Conservation (phyloP, 106 monocot species). For the Dactylorhiza incarnata region DNA sequence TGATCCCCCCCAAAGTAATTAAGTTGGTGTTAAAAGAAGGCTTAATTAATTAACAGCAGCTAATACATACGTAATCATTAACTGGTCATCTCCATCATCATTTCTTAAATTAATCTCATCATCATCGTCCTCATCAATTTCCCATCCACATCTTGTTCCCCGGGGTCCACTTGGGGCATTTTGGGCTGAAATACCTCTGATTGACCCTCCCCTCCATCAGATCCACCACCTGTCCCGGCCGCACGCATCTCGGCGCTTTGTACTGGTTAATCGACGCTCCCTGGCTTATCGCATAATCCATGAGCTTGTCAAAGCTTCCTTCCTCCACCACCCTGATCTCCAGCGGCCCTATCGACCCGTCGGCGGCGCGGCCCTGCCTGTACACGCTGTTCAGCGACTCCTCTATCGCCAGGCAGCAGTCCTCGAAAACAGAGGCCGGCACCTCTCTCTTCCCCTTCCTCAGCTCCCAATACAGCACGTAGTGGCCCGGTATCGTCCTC, state of each 20-base stretch:
- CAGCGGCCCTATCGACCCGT: slow-evolving; percentile 73
- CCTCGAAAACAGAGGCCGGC: slow-evolving; percentile 64
- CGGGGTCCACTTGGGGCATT: slow-evolving; percentile 63
- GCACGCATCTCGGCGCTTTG: slow-evolving; percentile 81
- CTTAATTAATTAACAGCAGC: too few relatives aligned
- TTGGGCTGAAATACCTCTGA: slow-evolving; percentile 62
- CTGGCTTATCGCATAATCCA: slow-evolving; percentile 68
- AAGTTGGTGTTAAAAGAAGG: too few relatives aligned
- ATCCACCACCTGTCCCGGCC: slow-evolving; percentile 33
- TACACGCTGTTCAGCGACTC: slow-evolving; percentile 85
- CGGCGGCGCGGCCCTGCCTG: slow-evolving; percentile 49
- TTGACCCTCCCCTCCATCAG: slow-evolving; percentile 48
- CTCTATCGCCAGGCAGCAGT: slow-evolving; percentile 71
- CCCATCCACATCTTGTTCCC: slow-evolving; percentile 49
- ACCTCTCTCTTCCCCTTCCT: slow-evolving; percentile 19
- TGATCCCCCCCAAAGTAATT: too few relatives aligned
- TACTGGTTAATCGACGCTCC: slow-evolving; percentile 91
- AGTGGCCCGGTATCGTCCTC: slow-evolving; percentile 66
- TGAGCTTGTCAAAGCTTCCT: slow-evolving; percentile 74
- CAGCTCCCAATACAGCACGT: slow-evolving; percentile 88
- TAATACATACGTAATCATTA: too few relatives aligned
- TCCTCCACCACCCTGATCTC: slow-evolving; percentile 71
- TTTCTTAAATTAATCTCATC: too few relatives aligned
- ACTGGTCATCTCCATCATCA: too few relatives aligned
- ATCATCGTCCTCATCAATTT: neutral